Conservation (phyloP, 495 filamentous ascomycete species). For the Hyphodiscus hymeniophilus region DNA sequence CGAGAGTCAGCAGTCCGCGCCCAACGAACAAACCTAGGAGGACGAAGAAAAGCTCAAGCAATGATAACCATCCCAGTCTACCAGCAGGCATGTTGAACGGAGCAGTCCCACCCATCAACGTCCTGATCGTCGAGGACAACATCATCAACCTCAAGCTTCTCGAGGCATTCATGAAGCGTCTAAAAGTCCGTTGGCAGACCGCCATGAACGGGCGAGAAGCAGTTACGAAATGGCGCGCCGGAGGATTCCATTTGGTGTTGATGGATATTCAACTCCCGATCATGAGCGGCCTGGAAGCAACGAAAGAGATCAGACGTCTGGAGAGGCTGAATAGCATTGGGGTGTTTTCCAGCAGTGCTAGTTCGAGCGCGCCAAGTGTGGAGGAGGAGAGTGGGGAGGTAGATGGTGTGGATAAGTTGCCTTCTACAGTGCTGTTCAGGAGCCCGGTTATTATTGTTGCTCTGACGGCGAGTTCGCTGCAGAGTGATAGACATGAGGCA, state of each 20-base stretch:
- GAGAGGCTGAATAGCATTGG: conserved; percentile 87
- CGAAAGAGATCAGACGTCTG: conserved; percentile 85
- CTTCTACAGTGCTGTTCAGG: conserved; percentile 71
- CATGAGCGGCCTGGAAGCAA: conserved; percentile 96
- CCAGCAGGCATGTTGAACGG: conserved; percentile 67
- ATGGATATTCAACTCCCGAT: conserved; percentile 99
- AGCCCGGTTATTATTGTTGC: conserved; percentile 97
- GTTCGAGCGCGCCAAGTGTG: conserved; percentile 32
- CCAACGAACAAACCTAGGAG: conserved; percentile 39
- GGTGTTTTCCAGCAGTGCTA: conserved; percentile 52
- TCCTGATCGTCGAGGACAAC: conserved; percentile 97
- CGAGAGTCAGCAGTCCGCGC: conserved; percentile 52
- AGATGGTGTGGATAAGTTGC: conserved; percentile 57
- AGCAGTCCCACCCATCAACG: conserved; percentile 92
- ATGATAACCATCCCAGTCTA: conserved; percentile 36
- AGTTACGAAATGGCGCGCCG: conserved; percentile 83
- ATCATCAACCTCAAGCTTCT: conserved; percentile 90
- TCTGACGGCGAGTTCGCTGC: conserved; percentile 84
- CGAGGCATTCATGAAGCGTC: conserved; percentile 91
- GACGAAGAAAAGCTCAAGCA: conserved; percentile 31
- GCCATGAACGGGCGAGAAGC: conserved; percentile 92
- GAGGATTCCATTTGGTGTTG: conserved; percentile 93
- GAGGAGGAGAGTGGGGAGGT: conserved; percentile 18
- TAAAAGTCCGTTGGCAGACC: conserved; percentile 97
- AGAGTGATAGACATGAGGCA: conserved; percentile 91